These are phyloP conservation scores for Agaricus subrufescens DNA, from an alignment of 768 basidiomycete species.

Conservation along the genomic window DNA sequence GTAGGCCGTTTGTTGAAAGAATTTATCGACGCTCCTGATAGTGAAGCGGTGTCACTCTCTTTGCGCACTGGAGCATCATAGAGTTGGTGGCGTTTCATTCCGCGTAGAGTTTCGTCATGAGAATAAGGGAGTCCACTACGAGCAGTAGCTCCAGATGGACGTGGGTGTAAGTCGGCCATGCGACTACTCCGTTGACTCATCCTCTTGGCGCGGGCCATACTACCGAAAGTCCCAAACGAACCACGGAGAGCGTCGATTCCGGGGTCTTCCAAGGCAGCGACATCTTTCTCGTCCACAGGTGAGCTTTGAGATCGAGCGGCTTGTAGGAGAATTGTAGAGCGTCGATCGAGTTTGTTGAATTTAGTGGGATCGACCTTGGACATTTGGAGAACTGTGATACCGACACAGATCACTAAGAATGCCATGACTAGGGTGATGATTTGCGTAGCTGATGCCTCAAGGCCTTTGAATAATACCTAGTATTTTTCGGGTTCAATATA, in stretches of 20 bases:
- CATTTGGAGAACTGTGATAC: conserved; percentile 94
- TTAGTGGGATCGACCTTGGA: conserved; percentile 87
- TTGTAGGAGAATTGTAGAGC: conserved; percentile 85
- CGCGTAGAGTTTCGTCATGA: conserved; percentile 26
- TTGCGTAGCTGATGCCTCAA: conserved; percentile 67
- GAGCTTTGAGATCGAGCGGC: conserved; percentile 76
- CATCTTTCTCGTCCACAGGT: conserved; percentile 62
- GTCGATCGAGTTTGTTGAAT: conserved; percentile 78
- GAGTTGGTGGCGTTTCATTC: conserved; percentile 75
- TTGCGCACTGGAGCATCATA: conserved; percentile 83
- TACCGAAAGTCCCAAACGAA: conserved; percentile 87
- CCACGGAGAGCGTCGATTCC: conserved; percentile 91
- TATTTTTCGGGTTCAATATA: neutral
- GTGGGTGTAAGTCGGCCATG: conserved; percentile 24
- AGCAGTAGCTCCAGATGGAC: conserved; percentile 31
- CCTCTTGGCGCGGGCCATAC: conserved; percentile 74
- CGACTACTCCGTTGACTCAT: conserved; percentile 42
- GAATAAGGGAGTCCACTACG: conserved; percentile 5
- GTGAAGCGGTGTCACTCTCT: conserved; percentile 32
- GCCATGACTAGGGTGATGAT: conserved; percentile 91
- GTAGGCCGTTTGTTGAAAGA: conserved; percentile 45
- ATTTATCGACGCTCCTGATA: conserved; percentile 30
- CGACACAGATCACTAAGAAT: conserved; percentile 87
- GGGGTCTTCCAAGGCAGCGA: conserved; percentile 73
- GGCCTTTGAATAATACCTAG: conserved; percentile 86